A percentile compares a stretch with the other conserved stretches of the same genome.
These are phyloP conservation scores for Colletotrichum simmondsii DNA, from an alignment of 2,329 filamentous ascomycete genomes.

Conservation along the genomic window DNA sequence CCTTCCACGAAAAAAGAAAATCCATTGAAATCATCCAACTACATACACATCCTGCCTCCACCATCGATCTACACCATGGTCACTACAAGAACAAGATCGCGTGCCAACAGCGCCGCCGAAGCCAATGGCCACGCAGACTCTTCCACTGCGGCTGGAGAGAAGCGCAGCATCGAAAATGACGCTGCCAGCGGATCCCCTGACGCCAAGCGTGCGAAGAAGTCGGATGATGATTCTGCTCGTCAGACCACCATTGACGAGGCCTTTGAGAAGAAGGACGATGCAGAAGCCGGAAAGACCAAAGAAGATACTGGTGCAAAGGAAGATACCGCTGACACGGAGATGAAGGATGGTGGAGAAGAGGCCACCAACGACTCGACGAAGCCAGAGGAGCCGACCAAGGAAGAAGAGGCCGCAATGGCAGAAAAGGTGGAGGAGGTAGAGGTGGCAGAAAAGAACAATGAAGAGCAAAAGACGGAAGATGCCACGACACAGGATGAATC, in stretches of 20 bases:
- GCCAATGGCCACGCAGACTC: background rate
- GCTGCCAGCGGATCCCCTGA: constrained; percentile 1
- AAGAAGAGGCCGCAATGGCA: constrained; percentile 12
- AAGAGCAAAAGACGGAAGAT: background rate
- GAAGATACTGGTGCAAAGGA: background rate
- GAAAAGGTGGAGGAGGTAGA: background rate
- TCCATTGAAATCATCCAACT: background rate
- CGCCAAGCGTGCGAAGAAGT: constrained; percentile 33
- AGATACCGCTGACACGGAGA: background rate
- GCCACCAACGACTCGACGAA: background rate
- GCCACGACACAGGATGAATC: background rate
- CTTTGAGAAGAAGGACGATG: constrained; percentile 8
- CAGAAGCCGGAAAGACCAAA: background rate
- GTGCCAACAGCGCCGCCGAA: constrained; percentile 5
- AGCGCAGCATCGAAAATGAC: constrained; percentile 21
- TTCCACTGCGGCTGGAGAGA: constrained; percentile 20
- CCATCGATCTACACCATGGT: constrained; percentile 8
- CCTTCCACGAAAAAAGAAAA: background rate
- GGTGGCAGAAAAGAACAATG: background rate
- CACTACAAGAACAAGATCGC: constrained; percentile 18
- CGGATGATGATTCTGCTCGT: background rate
- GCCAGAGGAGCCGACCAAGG: background rate
- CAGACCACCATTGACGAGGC: constrained; percentile 33
- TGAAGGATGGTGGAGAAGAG: constrained; percentile 12
- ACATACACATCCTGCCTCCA: background rate